Base-by-base conservation (phyloP, 768 basidiomycete genomes). In the Steccherinum ochraceum region DNA sequence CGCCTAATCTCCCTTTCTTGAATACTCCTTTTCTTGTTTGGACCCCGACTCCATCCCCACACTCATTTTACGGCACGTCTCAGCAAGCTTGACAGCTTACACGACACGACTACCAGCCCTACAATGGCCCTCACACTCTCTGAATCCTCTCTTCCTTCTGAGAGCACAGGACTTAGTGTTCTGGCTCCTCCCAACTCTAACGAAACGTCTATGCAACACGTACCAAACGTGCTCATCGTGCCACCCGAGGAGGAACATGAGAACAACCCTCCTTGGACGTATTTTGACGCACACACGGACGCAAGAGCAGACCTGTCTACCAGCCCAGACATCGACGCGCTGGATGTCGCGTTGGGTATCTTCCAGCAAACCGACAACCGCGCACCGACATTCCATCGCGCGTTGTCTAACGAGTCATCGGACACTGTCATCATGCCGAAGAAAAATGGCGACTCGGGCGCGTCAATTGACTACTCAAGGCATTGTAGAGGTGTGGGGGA, bases 161-260 rank as follows among this genome's bases (percentile, higher is more conserved):
- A 49, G 12, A 53, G 55, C 21, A 41, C 55, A 40, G 30, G 45
- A 23, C 44, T 58, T 41, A 35, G 16, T 43, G 5, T n/a, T 10
- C 41, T n/a, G 5, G 41, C 25, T 51, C 53, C 55, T 52, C 5
- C 63, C 63, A 20, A 60, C 67, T n/a, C 63, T n/a, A 63, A 67
- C 10, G 50, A 59, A 21, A 52, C 61, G 27, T 57, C 58, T 43
- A 55, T 60, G 50, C 54, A 56, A 27, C 53, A 59, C 20, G 52
- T 67, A 44, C 69, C 69, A 4, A 59, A 67, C 45, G 69, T 71
- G 16, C 60, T 67, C 53, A 66, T 71, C 13, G 63, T 63, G 23
- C 67, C 69, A 5, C 69, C 69, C 13, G 69, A 71, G 51, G 69
- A 70, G 40, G 69, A 71, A 49, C 66, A 67, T 35, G 56, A 58